phyloP scores from a whole-genome alignment of 208 protist genomes.

The Trypanosoma theileri region DNA sequence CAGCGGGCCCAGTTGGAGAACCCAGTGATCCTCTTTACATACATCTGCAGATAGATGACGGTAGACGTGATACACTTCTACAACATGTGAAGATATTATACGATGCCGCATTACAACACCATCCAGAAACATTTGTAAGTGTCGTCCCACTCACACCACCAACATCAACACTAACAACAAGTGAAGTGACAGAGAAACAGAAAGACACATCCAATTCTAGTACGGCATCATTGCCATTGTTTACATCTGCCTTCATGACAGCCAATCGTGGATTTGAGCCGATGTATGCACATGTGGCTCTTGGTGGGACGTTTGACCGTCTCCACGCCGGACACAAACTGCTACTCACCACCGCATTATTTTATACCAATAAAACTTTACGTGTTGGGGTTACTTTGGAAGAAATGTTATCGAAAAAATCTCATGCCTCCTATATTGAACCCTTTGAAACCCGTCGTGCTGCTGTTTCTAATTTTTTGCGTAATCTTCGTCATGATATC shows the following conservation, averaged over 20 bases:
- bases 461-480: constrained; percentile 53
- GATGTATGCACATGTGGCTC: constrained; percentile 70
- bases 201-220: not conserved
- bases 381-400: constrained; percentile 72
- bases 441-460: constrained; percentile 56
- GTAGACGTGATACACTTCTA: constrained; percentile 53
- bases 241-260: constrained; percentile 23
- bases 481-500: constrained; percentile 51
- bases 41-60: constrained; percentile 51
- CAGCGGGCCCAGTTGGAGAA: constrained; percentile 2
- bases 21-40: constrained; percentile 33
- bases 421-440: constrained; percentile 64
- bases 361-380: constrained; percentile 60
- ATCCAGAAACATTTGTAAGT: constrained; percentile 41
- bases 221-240: not conserved
- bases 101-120: constrained; percentile 41
- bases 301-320: constrained; percentile 91
- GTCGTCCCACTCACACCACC: constrained; percentile 54
- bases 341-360: constrained; percentile 70
- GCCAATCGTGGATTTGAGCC: constrained; percentile 46
- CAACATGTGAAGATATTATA: constrained; percentile 67
- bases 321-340: constrained; percentile 90
- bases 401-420: constrained; percentile 64
- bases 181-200: too few species aligned
- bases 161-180: too few species aligned